Percentiles rank a stretch among this genome's conserved stretches.
Evolutionary conservation across 352 stramenopile species (phyloP).

Genomic region (Paralagenidium karlingii): DNA sequence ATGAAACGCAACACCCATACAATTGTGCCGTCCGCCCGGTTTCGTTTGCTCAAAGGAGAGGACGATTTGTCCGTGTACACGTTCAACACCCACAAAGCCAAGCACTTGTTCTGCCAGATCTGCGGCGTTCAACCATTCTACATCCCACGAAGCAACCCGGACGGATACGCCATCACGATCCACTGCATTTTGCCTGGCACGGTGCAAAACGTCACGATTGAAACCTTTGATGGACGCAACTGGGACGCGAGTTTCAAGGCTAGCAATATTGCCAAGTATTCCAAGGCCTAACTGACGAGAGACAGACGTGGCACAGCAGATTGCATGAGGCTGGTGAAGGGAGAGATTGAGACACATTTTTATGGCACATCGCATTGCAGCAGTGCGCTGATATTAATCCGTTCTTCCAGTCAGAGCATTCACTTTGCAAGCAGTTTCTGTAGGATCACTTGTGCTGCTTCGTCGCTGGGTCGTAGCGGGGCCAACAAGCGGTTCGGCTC

Average conservation of each 20-base stretch:
- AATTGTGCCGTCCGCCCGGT: constrained; percentile 39
- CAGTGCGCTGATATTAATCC: too few species aligned
- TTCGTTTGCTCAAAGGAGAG: constrained; percentile 28
- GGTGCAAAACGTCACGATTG: constrained; percentile 34
- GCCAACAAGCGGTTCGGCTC: too few species aligned
- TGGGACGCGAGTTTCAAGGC: constrained; percentile 44
- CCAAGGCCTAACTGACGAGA: too few species aligned
- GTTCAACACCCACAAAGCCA: constrained; percentile 67
- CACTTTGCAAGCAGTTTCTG: too few species aligned
- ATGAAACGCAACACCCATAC: constrained; percentile 74
- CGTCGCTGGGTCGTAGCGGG: too few species aligned
- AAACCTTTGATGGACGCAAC: constrained; percentile 62
- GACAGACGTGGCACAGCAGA: too few species aligned
- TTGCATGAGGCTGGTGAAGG: too few species aligned
- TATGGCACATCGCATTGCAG: too few species aligned
- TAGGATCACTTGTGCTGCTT: too few species aligned
- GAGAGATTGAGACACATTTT: too few species aligned
- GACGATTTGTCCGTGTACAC: constrained; percentile 60
- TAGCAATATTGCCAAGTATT: too few species aligned
- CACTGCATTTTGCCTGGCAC: constrained; percentile 34
- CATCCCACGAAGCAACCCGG: constrained; percentile 66
- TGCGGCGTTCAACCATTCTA: constrained; percentile 79
- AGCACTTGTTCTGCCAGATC: constrained; percentile 69
- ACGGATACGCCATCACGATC: constrained; percentile 63
- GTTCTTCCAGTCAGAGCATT: too few species aligned